Evolutionary conservation across 2,329 filamentous ascomycete genomes (phyloP).

Genomic region (Epichloe elymi): DNA sequence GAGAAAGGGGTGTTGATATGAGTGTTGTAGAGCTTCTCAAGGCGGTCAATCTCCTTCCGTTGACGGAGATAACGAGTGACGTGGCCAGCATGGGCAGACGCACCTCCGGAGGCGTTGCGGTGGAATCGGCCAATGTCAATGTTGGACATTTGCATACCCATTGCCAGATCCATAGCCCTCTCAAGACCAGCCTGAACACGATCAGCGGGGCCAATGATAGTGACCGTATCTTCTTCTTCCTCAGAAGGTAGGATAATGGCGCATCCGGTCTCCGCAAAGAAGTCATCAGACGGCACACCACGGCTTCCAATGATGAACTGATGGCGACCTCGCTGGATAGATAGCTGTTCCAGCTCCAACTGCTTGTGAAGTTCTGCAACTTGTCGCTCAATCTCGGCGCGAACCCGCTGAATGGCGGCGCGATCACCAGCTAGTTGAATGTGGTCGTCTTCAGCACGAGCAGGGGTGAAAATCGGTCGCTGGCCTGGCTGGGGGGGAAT

Average conservation of each 20-base stretch:
- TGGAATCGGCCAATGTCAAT: constrained; percentile 76
- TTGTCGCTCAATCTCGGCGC: constrained; percentile 66
- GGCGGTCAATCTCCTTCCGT: constrained; percentile 65
- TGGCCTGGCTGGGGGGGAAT: constrained; percentile 51
- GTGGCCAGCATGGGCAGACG: constrained; percentile 68
- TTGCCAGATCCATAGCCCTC: constrained; percentile 77
- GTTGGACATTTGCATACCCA: constrained; percentile 71
- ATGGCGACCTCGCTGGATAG: constrained; percentile 76
- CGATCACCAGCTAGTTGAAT: constrained; percentile 85
- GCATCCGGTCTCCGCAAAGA: constrained; percentile 84
- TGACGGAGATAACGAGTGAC: constrained; percentile 80
- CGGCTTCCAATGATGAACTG: constrained; percentile 88
- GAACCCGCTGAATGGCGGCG: constrained; percentile 63
- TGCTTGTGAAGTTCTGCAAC: constrained; percentile 64
- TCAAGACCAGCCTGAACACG: constrained; percentile 64
- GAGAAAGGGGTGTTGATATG: constrained; percentile 71
- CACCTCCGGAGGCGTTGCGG: constrained; percentile 56
- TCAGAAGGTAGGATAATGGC: constrained; percentile 68
- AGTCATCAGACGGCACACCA: constrained; percentile 68
- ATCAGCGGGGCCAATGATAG: constrained; percentile 67
- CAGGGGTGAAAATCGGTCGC: constrained; percentile 55
- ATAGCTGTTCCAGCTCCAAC: constrained; percentile 63
- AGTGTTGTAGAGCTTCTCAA: constrained; percentile 71
- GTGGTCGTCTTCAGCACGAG: constrained; percentile 53
- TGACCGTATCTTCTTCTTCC: constrained; percentile 70